These are phyloP conservation scores for Metschnikowia colocasiae DNA, from an alignment of 805 yeast species.

Conservation along the genomic window DNA sequence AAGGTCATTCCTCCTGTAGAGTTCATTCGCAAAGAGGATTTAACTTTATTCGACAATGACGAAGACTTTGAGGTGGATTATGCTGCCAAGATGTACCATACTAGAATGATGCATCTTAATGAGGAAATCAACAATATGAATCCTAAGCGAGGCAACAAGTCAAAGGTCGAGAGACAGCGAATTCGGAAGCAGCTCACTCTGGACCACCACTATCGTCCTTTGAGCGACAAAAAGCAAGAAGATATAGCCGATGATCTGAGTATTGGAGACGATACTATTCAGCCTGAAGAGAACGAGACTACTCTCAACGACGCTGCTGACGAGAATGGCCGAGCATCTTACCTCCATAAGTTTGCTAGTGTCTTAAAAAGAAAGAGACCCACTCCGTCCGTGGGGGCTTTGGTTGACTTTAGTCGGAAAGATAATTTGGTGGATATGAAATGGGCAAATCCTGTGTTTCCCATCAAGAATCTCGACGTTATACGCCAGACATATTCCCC, in stretches of 20 bases:
- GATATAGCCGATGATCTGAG: constrained; percentile 12
- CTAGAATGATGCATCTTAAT: constrained; percentile 38
- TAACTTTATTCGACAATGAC: constrained; percentile 40
- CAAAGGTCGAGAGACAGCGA: constrained; percentile 23
- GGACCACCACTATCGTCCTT: constrained; percentile 4
- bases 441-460: constrained; percentile 21
- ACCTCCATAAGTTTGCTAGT: constrained; percentile 4
- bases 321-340: constrained; percentile 2
- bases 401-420: constrained; percentile 12
- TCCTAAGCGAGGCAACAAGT: constrained; percentile 31
- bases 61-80: constrained; percentile 46
- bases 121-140: constrained; percentile 37
- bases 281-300: constrained; percentile 19
- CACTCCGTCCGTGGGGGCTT: constrained; percentile 15
- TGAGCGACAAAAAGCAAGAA: constrained; percentile 3
- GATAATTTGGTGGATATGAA: constrained; percentile 7
- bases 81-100: constrained; percentile 45
- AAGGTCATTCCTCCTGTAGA: constrained; percentile 35
- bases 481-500: constrained; percentile 3
- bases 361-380: constrained; percentile 16
- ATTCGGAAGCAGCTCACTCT: constrained; percentile 6
- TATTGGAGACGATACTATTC: constrained; percentile 5
- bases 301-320: constrained; percentile 10
- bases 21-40: constrained; percentile 25
- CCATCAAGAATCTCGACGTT: constrained; percentile 20